These are phyloP conservation scores for Lipomyces mesembrius DNA, from an alignment of 805 yeast species.

Conservation along the genomic window DNA sequence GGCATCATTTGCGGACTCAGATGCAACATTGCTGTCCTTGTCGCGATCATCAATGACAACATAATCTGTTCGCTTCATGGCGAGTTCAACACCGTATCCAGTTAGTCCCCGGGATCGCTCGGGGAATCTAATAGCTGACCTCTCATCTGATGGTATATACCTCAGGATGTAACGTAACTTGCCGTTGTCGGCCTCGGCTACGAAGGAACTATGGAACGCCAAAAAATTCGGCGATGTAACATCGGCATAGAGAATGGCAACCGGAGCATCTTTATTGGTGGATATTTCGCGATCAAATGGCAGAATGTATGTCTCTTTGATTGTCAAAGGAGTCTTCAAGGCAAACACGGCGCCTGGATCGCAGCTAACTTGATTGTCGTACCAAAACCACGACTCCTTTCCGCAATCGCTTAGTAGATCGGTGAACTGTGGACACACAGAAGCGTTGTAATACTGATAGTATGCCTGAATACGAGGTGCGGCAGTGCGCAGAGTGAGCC, in stretches of 20 bases:
- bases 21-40: background rate
- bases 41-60: slow-evolving; percentile 67
- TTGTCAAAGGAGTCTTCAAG: slow-evolving; percentile 55
- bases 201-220: slow-evolving; percentile 62
- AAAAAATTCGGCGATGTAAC: slow-evolving; percentile 55
- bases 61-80: slow-evolving; percentile 69
- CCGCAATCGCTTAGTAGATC: slow-evolving; percentile 48
- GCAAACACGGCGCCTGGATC: slow-evolving; percentile 79
- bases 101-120: slow-evolving; percentile 13
- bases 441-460: slow-evolving; percentile 54
- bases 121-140: slow-evolving; percentile 40
- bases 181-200: slow-evolving; percentile 62
- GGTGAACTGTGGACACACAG: slow-evolving; percentile 45
- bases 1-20: slow-evolving; percentile 4
- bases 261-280: slow-evolving; percentile 49
- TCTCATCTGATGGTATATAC: slow-evolving; percentile 54
- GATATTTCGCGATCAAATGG: slow-evolving; percentile 74
- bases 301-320: slow-evolving; percentile 38
- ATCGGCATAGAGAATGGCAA: slow-evolving; percentile 71
- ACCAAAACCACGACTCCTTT: slow-evolving; percentile 55
- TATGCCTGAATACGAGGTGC: slow-evolving; percentile 72
- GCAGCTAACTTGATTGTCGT: slow-evolving; percentile 62
- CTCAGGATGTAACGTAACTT: slow-evolving; percentile 79
- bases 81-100: slow-evolving; percentile 72
- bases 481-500: slow-evolving; percentile 54